Evolutionary conservation across 75 land plant species (phyloP), one percentile per base, ranked within the genome.

Genomic region (Cunninghamia lanceolata): DNA sequence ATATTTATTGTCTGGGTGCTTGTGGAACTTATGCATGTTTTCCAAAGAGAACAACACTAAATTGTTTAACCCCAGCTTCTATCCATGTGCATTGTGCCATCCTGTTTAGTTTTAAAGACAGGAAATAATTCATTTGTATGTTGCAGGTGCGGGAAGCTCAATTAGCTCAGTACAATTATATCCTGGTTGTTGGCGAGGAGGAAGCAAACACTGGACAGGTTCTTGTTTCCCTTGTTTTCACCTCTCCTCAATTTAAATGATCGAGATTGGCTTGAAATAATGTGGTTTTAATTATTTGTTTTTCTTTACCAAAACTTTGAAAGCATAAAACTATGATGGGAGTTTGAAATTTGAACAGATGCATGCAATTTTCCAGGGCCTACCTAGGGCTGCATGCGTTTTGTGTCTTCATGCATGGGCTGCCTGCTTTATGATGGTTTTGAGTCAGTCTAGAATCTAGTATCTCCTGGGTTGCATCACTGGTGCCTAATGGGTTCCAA

Each of bases 101-200:
- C 11, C n/a, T 11, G n/a, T 25, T 80, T 80, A n/a, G 28, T 43
- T 80, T n/a, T 32, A 78, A 14, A 80, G 32, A 43, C 15, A 40
- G 42, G 32, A 28, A 42, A 80, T 80, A 3, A 52, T 38, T 39
- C 28, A 30, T 85, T 17, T 35, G 52, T 66, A 34, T 76, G 43
- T 47, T 81, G 63, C 91, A 98, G 99, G 89, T 98, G 38, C 95
- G 97, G 73, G 99, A 98, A 87, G 99, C 99, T 30, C 99, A 97
- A 86, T 74, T 97, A 88, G 99, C 99, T 32, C 99, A 98, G 82
- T 98, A 92, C 88, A 98, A 98, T 86, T 98, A 94, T 79, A 97
- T 98, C 68, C 87, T 98, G 88, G 99, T 98, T 35, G 99, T 98
- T 38, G 99, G 99, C 28, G 99, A 93, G 87, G 87, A 91, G 73